phyloP scores from a whole-genome alignment of 768 basidiomycete species.

The Psilocybe sp. region DNA sequence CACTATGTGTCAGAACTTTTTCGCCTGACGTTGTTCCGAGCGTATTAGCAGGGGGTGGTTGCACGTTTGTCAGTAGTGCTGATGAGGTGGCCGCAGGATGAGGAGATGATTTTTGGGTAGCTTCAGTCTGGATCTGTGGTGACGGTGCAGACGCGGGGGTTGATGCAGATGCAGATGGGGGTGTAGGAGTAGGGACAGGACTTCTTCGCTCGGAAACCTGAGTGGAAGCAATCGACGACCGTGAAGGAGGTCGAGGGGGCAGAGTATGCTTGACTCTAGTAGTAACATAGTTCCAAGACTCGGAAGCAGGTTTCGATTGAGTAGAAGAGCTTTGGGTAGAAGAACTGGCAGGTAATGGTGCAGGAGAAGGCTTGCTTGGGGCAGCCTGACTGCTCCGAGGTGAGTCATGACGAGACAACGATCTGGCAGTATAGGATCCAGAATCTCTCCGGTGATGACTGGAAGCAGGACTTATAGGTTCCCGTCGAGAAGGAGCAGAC shows the following conservation, averaged over 20 bases:
- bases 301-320: constrained; percentile 8
- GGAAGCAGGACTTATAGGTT: constrained; percentile 21
- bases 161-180: constrained; percentile 3
- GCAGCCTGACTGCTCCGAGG: constrained; percentile 18
- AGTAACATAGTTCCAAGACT: constrained; percentile 17
- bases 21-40: too few species aligned
- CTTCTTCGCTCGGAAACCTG: constrained; percentile 38
- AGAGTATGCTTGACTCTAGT: constrained; percentile 9
- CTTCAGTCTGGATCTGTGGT: constrained; percentile 2
- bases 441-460: constrained; percentile 22
- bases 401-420: constrained; percentile 25
- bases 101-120: not conserved
- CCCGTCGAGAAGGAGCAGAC: constrained; percentile 20
- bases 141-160: not conserved
- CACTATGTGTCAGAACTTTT: too few species aligned
- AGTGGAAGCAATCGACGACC: constrained; percentile 57
- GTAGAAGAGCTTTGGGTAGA: constrained; percentile 14
- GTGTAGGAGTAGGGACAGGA: constrained; percentile 13
- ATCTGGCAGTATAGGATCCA: constrained; percentile 18
- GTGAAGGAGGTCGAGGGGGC: constrained; percentile 40
- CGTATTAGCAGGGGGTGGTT: too few species aligned
- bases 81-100: too few species aligned
- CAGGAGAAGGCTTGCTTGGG: constrained; percentile 25
- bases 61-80: too few species aligned
- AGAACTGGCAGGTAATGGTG: constrained; percentile 25